These are phyloP conservation scores for Halteria grandinella DNA, from an alignment of 73 alveolate genomes.

Conservation along the genomic window DNA sequence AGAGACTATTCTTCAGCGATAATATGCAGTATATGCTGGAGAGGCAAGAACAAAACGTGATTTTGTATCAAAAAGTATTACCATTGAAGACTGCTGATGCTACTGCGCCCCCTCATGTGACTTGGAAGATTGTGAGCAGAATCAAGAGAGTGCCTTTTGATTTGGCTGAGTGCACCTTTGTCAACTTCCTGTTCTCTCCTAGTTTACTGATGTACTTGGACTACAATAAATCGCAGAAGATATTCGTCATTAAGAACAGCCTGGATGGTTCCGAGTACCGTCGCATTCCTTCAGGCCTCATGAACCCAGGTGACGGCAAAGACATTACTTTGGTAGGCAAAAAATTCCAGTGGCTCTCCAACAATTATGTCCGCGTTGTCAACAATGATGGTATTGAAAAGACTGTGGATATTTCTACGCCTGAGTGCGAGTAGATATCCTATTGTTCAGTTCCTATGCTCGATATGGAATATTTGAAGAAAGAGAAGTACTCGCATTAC, in stretches of 20 bases:
- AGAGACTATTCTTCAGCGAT: conserved; percentile 38
- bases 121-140: conserved; percentile 11
- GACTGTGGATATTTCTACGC: conserved; percentile 31
- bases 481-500: conserved; percentile 20
- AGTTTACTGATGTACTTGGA: conserved; percentile 17
- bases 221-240: conserved; percentile 26
- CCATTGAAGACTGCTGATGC: conserved; percentile 12
- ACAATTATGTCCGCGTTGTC: conserved; percentile 4
- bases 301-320: conserved; percentile 37
- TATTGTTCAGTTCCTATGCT: conserved; percentile 36
- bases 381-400: conserved; percentile 38
- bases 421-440: conserved; percentile 24
- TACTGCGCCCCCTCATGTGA: background rate
- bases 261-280: background rate
- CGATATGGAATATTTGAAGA: background rate
- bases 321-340: background rate
- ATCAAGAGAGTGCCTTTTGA: conserved; percentile 33
- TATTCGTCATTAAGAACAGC: conserved; percentile 35
- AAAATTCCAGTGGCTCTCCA: conserved; percentile 33
- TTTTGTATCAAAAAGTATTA: conserved; percentile 43
- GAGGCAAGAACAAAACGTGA: conserved; percentile 14
- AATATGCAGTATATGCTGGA: conserved; percentile 44
- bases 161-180: conserved; percentile 32
- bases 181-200: conserved; percentile 31
- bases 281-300: conserved; percentile 15